These are phyloP conservation scores for Kodamaea kakaduensis DNA, from an alignment of 805 yeast genomes.

Conservation along the genomic window DNA sequence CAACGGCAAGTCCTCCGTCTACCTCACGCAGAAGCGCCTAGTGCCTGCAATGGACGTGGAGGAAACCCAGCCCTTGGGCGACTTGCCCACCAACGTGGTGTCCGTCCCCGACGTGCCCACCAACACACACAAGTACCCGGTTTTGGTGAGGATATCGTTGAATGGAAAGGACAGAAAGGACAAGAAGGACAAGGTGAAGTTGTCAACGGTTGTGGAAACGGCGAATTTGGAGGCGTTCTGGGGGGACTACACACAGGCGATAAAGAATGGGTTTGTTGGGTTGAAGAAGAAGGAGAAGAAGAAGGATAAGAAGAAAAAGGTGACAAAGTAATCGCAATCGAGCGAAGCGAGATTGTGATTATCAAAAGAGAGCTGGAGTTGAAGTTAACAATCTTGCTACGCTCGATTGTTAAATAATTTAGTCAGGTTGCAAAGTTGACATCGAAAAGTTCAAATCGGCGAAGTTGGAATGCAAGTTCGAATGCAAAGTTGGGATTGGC, in stretches of 20 bases:
- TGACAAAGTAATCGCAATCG: slow-evolving; percentile 26
- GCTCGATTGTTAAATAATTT: too few species aligned
- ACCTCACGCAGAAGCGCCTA: slow-evolving; percentile 57
- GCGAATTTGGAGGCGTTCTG: slow-evolving; percentile 67
- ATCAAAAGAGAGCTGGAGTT: too few species aligned
- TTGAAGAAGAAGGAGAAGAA: slow-evolving; percentile 79
- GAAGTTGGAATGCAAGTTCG: too few species aligned
- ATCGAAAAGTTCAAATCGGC: too few species aligned
- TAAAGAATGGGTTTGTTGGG: slow-evolving; percentile 71
- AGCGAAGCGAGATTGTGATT: too few species aligned
- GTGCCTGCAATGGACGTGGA: slow-evolving; percentile 24
- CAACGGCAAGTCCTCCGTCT: slow-evolving; percentile 48
- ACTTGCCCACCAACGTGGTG: slow-evolving; percentile 34
- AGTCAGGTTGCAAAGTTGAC: too few species aligned
- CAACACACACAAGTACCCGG: slow-evolving; percentile 45
- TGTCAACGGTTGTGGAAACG: slow-evolving; percentile 68
- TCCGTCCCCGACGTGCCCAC: slow-evolving; percentile 12
- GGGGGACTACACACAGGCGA: slow-evolving; percentile 63
- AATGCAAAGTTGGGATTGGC: too few species aligned
- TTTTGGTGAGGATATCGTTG: slow-evolving; percentile 65
- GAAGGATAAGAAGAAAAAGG: slow-evolving; percentile 54
- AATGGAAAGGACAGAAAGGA: slow-evolving; percentile 37
- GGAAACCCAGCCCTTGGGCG: slow-evolving; percentile 14
- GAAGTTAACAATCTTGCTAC: too few species aligned
- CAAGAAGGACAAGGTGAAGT: slow-evolving; percentile 52